A percentile compares a stretch with the other conserved stretches of the same genome.
These are phyloP conservation scores for Phytophthora hybrid DNA, from an alignment of 352 stramenopile genomes.

Conservation along the genomic window DNA sequence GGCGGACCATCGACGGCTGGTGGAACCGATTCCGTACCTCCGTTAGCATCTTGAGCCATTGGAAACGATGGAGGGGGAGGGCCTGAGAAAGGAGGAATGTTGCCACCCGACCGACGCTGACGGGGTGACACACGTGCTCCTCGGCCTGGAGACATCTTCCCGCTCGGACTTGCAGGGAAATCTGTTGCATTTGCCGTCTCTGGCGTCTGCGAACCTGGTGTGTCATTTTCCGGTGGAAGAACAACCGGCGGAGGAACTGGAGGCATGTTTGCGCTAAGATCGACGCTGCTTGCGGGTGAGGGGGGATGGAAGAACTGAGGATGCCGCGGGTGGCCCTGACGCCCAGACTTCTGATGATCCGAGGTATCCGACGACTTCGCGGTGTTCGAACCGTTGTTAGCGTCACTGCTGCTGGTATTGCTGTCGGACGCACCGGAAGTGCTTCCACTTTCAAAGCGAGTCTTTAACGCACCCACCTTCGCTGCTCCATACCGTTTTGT, in stretches of 20 bases:
- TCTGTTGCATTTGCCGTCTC: slow-evolving; percentile 8
- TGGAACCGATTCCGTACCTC: background rate
- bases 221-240: slow-evolving; percentile 9
- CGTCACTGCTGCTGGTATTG: background rate
- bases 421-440: background rate
- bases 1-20: background rate
- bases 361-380: slow-evolving; percentile 13
- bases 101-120: slow-evolving; percentile 21
- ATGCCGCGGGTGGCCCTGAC: slow-evolving; percentile 39
- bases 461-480: slow-evolving; percentile 54
- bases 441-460: slow-evolving; percentile 32
- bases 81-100: slow-evolving; percentile 9
- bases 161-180: background rate
- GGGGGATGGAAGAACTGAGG: slow-evolving; percentile 45
- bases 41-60: slow-evolving; percentile 4
- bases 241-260: slow-evolving; percentile 2
- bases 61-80: slow-evolving; percentile 15
- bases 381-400: slow-evolving; percentile 8
- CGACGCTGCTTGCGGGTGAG: slow-evolving; percentile 21
- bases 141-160: slow-evolving; percentile 5
- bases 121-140: slow-evolving; percentile 6
- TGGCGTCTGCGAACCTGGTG: background rate
- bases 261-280: slow-evolving; percentile 16
- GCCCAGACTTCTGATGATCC: slow-evolving; percentile 22
- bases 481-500: slow-evolving; percentile 66